Evolutionary conservation across 2,329 filamentous ascomycete genomes (phyloP).

Genomic region (Colletotrichum cereale): DNA sequence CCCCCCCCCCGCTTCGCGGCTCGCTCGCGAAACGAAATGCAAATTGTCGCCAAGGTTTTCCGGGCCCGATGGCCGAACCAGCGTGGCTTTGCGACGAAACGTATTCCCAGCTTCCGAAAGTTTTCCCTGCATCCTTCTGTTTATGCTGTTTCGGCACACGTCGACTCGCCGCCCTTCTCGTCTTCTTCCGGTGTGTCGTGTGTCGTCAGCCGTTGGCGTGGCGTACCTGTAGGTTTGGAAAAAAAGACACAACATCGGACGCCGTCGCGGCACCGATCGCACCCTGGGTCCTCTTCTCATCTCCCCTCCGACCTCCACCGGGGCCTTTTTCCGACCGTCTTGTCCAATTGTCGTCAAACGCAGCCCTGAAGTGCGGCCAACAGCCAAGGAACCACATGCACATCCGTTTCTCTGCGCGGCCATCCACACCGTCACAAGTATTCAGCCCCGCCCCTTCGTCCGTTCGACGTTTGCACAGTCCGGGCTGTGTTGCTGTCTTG

Average conservation of each 20-base stretch:
- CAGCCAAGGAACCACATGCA: neutral
- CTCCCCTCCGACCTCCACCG: neutral
- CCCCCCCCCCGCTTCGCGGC: neutral
- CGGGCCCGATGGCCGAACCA: slow-evolving; percentile 16
- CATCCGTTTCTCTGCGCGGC: slow-evolving; percentile 1
- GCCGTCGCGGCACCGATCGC: slow-evolving; percentile 26
- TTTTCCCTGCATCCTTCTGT: neutral
- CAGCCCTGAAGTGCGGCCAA: slow-evolving; percentile 15
- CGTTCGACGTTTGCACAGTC: slow-evolving; percentile 21
- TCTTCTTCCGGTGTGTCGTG: neutral
- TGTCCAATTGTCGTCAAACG: neutral
- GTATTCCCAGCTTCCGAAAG: neutral
- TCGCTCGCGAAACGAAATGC: neutral
- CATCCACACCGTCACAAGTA: slow-evolving; percentile 14
- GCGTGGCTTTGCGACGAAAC: neutral
- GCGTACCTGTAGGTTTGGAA: slow-evolving; percentile 29
- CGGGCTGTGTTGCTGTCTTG: neutral
- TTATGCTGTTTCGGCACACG: neutral
- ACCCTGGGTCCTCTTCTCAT: neutral
- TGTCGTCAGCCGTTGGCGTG: slow-evolving; percentile 9
- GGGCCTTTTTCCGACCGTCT: neutral
- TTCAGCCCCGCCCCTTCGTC: slow-evolving; percentile 9
- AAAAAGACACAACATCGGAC: slow-evolving; percentile 19
- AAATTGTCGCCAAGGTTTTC: slow-evolving; percentile 11
- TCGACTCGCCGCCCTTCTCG: neutral